phyloP scores from a whole-genome alignment of 768 basidiomycete species.

The Psilocybe azurescens region DNA sequence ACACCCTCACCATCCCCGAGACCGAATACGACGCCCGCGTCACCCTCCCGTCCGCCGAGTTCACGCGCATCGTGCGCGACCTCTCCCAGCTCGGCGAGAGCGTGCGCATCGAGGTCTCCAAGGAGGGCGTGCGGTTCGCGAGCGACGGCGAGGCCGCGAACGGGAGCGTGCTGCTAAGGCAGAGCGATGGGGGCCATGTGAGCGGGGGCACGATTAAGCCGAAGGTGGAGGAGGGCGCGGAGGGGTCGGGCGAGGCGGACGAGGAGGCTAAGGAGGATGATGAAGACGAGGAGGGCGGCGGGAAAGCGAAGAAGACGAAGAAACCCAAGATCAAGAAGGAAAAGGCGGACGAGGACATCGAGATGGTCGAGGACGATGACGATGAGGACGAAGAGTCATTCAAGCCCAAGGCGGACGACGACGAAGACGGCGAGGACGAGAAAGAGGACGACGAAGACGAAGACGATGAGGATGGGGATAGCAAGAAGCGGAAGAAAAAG shows the following conservation, averaged over 20 bases:
- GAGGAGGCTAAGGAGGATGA: conserved; percentile 46
- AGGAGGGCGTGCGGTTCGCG: conserved; percentile 93
- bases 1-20: conserved; percentile 94
- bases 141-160: conserved; percentile 95
- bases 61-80: conserved; percentile 92
- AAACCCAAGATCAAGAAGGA: conserved; percentile 37
- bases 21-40: conserved; percentile 42
- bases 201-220: conserved; percentile 47
- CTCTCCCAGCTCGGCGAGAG: conserved; percentile 89
- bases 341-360: too few relatives aligned
- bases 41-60: conserved; percentile 71
- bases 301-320: conserved; percentile 53
- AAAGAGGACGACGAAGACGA: too few relatives aligned
- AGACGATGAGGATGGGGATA: too few relatives aligned
- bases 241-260: conserved; percentile 35
- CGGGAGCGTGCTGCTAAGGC: conserved; percentile 84
- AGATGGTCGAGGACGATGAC: conserved; percentile 20
- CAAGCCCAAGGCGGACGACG: too few relatives aligned
- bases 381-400: conserved; percentile 52
- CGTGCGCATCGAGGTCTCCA: conserved; percentile 93
- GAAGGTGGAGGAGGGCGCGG: conserved; percentile 34
- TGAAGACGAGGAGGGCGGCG: conserved; percentile 43
- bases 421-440: too few relatives aligned
- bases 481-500: too few relatives aligned
- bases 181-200: conserved; percentile 53